phyloP scores from a whole-genome alignment of 2,329 filamentous ascomycete species.

The Cercospora canescens region DNA sequence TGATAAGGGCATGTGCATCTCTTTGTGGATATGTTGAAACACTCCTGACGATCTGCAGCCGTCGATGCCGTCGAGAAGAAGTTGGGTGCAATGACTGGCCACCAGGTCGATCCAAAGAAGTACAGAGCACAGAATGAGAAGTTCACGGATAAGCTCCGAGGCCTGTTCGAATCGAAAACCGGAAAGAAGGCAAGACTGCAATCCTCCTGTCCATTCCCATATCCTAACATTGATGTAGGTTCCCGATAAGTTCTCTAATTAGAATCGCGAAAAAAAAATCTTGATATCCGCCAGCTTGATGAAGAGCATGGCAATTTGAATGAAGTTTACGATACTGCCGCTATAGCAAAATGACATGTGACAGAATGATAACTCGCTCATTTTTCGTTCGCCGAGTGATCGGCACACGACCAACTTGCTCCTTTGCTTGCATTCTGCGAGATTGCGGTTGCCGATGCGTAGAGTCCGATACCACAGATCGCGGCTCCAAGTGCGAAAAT shows the following conservation, averaged over 20 bases:
- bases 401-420: slow-evolving; percentile 22
- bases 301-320: not conserved
- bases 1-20: slow-evolving; percentile 27
- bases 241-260: slow-evolving; percentile 6
- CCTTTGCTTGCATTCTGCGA: slow-evolving; percentile 15
- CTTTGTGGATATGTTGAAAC: not conserved
- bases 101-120: slow-evolving; percentile 30
- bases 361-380: not conserved
- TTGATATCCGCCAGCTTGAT: not conserved
- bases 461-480: slow-evolving; percentile 33
- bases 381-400: slow-evolving; percentile 13
- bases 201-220: not conserved
- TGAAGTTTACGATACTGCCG: not conserved
- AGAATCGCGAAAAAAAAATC: not conserved
- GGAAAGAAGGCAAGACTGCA: slow-evolving; percentile 31
- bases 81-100: slow-evolving; percentile 23
- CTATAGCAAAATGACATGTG: not conserved
- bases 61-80: slow-evolving; percentile 30
- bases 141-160: slow-evolving; percentile 35
- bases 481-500: slow-evolving; percentile 37
- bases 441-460: slow-evolving; percentile 27
- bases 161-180: slow-evolving; percentile 35
- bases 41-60: slow-evolving; percentile 1
- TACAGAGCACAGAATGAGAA: slow-evolving; percentile 35
- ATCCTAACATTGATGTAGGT: not conserved